These are phyloP conservation scores for Penicillium bovifimosum DNA, from an alignment of 495 filamentous ascomycete species.

Conservation along the genomic window DNA sequence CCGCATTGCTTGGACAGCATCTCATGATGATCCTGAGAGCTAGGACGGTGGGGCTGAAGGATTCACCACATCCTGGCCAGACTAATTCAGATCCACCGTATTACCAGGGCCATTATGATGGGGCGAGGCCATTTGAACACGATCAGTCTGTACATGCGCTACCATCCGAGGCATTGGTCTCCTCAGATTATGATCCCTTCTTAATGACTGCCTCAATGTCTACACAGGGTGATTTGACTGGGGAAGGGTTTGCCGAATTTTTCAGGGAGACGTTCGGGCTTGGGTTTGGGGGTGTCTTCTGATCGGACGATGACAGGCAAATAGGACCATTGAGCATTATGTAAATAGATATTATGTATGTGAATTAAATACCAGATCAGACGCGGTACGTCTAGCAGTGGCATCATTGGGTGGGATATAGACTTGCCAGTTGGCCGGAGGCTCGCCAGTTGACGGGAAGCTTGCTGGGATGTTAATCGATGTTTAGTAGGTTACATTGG, in stretches of 20 bases:
- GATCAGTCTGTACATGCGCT: background rate
- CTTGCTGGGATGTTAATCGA: too few species aligned
- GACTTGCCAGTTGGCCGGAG: too few species aligned
- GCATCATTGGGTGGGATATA: too few species aligned
- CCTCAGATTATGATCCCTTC: slow-evolving; percentile 15
- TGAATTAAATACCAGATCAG: too few species aligned
- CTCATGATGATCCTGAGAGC: slow-evolving; percentile 18
- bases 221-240: slow-evolving; percentile 6
- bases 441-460: too few species aligned
- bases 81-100: background rate
- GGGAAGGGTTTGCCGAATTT: slow-evolving; percentile 20
- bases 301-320: background rate
- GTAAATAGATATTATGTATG: too few species aligned
- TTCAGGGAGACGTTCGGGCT: slow-evolving; percentile 24
- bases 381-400: too few species aligned
- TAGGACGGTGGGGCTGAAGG: slow-evolving; percentile 1
- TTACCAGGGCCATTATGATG: background rate
- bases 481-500: too few species aligned
- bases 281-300: slow-evolving; percentile 17
- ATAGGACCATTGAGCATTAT: too few species aligned
- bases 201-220: slow-evolving; percentile 8
- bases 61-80: background rate
- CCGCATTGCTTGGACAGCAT: slow-evolving; percentile 24
- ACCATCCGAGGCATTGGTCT: background rate
- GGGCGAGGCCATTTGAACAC: background rate